Evolutionary conservation across 768 basidiomycete species (phyloP).

Genomic region (Auriscalpium orientale): DNA sequence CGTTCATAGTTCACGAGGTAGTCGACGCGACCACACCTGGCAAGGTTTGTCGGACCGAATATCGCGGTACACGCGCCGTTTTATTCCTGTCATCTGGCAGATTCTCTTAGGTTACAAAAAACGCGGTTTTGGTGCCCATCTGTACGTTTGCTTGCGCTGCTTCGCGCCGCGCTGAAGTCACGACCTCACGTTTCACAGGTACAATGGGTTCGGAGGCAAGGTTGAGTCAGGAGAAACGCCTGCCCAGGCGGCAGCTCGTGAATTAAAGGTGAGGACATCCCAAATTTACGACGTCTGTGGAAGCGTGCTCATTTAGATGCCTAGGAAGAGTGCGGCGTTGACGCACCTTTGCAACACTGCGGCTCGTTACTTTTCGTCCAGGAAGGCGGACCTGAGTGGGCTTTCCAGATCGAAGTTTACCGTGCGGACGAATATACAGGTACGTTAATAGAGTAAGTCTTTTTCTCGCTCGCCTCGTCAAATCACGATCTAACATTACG

Average conservation of each 20-base stretch:
- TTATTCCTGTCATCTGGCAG: conserved; percentile 25
- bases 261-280: conserved; percentile 40
- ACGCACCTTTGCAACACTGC: conserved; percentile 51
- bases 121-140: conserved; percentile 61
- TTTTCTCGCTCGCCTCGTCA: background rate
- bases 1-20: conserved; percentile 49
- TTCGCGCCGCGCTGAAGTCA: background rate
- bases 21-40: conserved; percentile 30
- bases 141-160: conserved; percentile 28
- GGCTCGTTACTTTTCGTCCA: conserved; percentile 61
- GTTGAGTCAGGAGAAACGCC: conserved; percentile 68
- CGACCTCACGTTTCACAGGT: conserved; percentile 37
- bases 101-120: conserved; percentile 74
- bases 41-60: background rate
- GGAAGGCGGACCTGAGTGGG: conserved; percentile 40
- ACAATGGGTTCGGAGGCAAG: conserved; percentile 88
- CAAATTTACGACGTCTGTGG: background rate
- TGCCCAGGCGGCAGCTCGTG: conserved; percentile 67
- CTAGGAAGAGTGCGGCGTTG: conserved; percentile 81
- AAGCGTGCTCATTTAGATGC: background rate
- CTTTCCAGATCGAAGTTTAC: conserved; percentile 70
- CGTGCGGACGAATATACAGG: conserved; percentile 56
- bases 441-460: conserved; percentile 54
- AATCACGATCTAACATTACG: no score
- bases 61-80: conserved; percentile 5